Base-by-base conservation (phyloP, 345 rosid genomes). In the Arabidopsis suecica region DNA sequence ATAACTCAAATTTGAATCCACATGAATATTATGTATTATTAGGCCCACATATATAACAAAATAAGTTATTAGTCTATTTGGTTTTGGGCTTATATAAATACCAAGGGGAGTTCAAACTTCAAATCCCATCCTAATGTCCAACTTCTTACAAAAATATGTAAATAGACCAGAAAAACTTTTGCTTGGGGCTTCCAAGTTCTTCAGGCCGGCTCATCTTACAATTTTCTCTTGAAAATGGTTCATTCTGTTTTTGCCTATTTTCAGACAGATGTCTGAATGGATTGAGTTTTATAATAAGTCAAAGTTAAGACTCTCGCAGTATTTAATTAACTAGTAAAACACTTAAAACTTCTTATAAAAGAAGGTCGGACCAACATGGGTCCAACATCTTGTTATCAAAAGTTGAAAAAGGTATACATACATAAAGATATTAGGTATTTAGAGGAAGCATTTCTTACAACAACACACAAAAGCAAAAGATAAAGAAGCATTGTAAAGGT, bases 361-460 rank as follows among this genome's bases (percentile, higher is more conserved):
- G 56, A 67, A 74, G 48, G 60, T 49, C 20, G 61, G 45, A 38
- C 42, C 68, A 40, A 75, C 78, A 67, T 66, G 78, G 64, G 61
- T 59, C 68, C 68, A 74, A 67, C 45, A 74, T 49, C 61, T 58
- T 65, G 23, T 66, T 40, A 28, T 20, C 60, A 18, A 37, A 44
- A 49, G 78, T 58, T 57, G 65, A 74, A 66, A 72, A 66, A 58
- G 16, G n/a, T 48, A 25, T 45, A 32, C 50, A 42, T 44, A 40
- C 50, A 42, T 44, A 40, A 44, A 57, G 44, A n/a, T 65, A 73
- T 33, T 42, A 20, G 8, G 48, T 64, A 25, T n/a, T 20, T 72
- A 63, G 12, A 20, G 25, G 66, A 74, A 66, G 42, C 60, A 57
- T 36, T 33, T 32, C 38, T 30, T 68, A 42, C 47, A 68, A 61